Percentiles rank a stretch among this genome's conserved stretches.
Conservation (phyloP, 1,284 basidiomycete species). For the Ustilago nuda region DNA sequence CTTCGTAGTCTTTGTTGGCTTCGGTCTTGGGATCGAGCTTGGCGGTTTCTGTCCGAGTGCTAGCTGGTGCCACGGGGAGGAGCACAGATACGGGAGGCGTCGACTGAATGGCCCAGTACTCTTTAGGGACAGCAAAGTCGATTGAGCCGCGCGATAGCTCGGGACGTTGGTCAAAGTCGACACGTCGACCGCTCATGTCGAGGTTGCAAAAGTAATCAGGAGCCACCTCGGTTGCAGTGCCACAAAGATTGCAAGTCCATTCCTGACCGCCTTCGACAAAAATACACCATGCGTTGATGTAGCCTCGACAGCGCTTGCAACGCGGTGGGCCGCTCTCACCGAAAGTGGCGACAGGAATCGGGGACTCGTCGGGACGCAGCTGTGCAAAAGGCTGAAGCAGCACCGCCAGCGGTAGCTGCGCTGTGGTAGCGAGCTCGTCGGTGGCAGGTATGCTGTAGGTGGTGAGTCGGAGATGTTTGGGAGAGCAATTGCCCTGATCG, state of each 20-base stretch:
- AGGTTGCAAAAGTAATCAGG: slow-evolving; percentile 86
- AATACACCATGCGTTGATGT: slow-evolving; percentile 93
- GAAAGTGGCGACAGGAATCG: slow-evolving; percentile 78
- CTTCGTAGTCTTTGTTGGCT: slow-evolving; percentile 50
- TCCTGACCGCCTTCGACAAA: slow-evolving; percentile 86
- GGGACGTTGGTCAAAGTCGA: slow-evolving; percentile 85
- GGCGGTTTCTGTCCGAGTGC: slow-evolving; percentile 58
- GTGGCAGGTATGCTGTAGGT: slow-evolving; percentile 82
- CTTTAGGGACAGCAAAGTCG: slow-evolving; percentile 85
- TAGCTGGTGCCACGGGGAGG: slow-evolving; percentile 60
- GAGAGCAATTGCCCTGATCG: slow-evolving; percentile 86
- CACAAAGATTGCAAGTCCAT: slow-evolving; percentile 95
- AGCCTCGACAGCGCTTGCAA: slow-evolving; percentile 86
- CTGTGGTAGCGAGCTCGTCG: slow-evolving; percentile 82
- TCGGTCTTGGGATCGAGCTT: slow-evolving; percentile 54
- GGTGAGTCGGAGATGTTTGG: slow-evolving; percentile 77
- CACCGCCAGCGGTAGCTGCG: slow-evolving; percentile 82
- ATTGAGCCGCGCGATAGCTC: slow-evolving; percentile 92
- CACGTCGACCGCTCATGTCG: slow-evolving; percentile 81
- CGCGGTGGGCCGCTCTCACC: slow-evolving; percentile 82
- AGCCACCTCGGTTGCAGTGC: slow-evolving; percentile 78
- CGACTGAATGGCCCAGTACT: slow-evolving; percentile 81
- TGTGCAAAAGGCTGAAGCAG: slow-evolving; percentile 92
- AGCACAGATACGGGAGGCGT: slow-evolving; percentile 69
- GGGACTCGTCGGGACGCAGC: slow-evolving; percentile 75